Base-by-base conservation (phyloP, 768 basidiomycete genomes). In the Boletus patriciae region DNA sequence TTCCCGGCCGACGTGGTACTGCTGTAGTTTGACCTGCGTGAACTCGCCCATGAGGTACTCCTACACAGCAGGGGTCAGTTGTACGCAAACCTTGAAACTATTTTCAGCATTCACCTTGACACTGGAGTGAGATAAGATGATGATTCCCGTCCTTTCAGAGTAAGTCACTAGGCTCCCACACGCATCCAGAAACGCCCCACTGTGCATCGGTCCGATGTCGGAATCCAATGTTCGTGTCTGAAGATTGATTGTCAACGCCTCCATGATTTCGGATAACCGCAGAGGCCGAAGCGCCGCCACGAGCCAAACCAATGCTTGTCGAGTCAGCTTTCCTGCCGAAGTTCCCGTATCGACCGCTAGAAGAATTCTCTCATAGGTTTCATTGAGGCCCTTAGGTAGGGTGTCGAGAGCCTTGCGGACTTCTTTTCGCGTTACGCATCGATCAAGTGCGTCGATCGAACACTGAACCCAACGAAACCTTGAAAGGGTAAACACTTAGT, bases 151-250 rank as follows among this genome's bases (percentile, higher is more conserved):
- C n/a, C 48, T 31, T 36, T 43, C 40, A 11, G 5, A 37, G 21
- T 56, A 58, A 3, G 57, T 57, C 18, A 58, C 46, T 3, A 58
- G 21, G 27, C 54, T 58, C n/a, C 57, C 54, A 18, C 57, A 58
- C 1, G 57, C 54, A 34, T 57, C 53, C 41, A 58, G 15, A 33
- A 57, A 43, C 0, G 41, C 54, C 4, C 55, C 46, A 12, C 4
- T 31, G 10, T 58, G 54, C 57, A 58, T 58, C 15, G 57, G 57
- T 18, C 46, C 34, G 4, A 48, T 23, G 11, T 49, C 46, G 1
- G 4, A 18, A 43, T 55, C 54, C n/a, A 55, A 27, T 21, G 25
- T 43, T 36, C 41, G 47, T 7, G 34, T 37, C 15, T 9, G n/a
- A 43, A 55, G 41, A 13, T 55, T 44, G 41, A 51, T 44, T 7